Conservation (phyloP, 2,329 filamentous ascomycete genomes). For the Thielaviopsis euricoi region DNA sequence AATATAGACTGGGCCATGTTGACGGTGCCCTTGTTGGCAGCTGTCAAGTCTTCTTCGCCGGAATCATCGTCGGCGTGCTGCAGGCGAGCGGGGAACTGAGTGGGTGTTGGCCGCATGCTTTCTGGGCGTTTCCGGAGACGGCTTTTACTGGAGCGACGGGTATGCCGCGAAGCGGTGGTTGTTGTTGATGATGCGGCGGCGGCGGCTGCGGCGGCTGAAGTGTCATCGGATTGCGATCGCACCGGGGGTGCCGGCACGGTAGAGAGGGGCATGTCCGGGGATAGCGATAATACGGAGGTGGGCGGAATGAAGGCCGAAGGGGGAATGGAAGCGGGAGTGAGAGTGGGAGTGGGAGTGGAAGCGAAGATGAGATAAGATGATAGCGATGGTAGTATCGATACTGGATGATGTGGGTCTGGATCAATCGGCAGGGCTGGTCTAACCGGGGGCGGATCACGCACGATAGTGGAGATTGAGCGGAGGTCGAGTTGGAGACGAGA, state of each 20-base stretch:
- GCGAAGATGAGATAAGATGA: too few relatives aligned
- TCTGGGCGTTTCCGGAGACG: constrained; percentile 2
- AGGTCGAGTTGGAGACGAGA: too few relatives aligned
- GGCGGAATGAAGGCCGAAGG: neutral
- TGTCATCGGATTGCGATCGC: neutral
- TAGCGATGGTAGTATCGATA: neutral
- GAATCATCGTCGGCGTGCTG: constrained; percentile 33
- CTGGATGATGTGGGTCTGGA: neutral
- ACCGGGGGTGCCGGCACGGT: neutral
- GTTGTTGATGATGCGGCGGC: too few relatives aligned
- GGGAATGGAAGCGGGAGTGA: neutral
- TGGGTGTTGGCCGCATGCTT: neutral
- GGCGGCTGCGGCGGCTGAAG: neutral
- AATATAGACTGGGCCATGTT: constrained; percentile 94
- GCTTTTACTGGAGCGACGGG: neutral
- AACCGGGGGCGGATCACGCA: neutral
- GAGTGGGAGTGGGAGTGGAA: neutral
- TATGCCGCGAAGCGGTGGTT: neutral
- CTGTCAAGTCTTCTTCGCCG: constrained; percentile 30
- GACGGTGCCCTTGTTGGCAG: constrained; percentile 28
- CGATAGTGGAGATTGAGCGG: too few relatives aligned
- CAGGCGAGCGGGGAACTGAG: constrained; percentile 35
- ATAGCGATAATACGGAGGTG: too few relatives aligned
- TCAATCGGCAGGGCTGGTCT: neutral
- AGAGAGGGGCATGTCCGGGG: neutral